These are phyloP conservation scores for Dichotomocladium elegans DNA, from an alignment of 371 early-diverging fungal genomes.

Conservation along the genomic window DNA sequence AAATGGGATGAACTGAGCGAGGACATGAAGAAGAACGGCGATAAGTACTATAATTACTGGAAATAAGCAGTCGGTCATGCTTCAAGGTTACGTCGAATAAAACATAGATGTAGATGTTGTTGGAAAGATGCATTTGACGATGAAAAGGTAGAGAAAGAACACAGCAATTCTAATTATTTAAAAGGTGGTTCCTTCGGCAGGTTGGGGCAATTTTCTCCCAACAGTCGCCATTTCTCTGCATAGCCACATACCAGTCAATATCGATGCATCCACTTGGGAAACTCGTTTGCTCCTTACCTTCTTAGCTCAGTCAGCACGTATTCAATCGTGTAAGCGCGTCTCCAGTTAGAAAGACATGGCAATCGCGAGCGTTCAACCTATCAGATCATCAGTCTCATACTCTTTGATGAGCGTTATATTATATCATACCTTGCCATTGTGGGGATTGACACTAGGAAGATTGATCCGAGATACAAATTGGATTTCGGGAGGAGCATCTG, in stretches of 20 bases:
- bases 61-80: conserved; percentile 14
- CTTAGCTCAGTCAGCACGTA: conserved; percentile 81
- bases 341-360: conserved; percentile 79
- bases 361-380: conserved; percentile 69
- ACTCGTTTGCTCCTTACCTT: conserved; percentile 41
- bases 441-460: conserved; percentile 83
- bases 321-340: conserved; percentile 70
- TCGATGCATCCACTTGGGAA: conserved; percentile 4
- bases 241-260: conserved; percentile 5
- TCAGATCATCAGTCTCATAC: background rate
- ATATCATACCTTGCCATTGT: conserved; percentile 66
- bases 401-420: background rate
- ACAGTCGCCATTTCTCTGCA: conserved; percentile 83
- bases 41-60: conserved; percentile 58
- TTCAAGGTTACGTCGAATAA: background rate
- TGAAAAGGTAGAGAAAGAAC: background rate
- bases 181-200: conserved; percentile 76
- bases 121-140: conserved; percentile 1
- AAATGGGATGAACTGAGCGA: conserved; percentile 72
- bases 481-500: conserved; percentile 78
- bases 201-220: conserved; percentile 82
- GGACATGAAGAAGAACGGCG: conserved; percentile 68
- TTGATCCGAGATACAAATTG: conserved; percentile 83
- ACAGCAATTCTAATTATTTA: conserved; percentile 14
- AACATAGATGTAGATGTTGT: background rate